Evolutionary conservation across 192 early-diverging fungal genomes (phyloP).

Genomic region (Umbelopsis ramanniana): DNA sequence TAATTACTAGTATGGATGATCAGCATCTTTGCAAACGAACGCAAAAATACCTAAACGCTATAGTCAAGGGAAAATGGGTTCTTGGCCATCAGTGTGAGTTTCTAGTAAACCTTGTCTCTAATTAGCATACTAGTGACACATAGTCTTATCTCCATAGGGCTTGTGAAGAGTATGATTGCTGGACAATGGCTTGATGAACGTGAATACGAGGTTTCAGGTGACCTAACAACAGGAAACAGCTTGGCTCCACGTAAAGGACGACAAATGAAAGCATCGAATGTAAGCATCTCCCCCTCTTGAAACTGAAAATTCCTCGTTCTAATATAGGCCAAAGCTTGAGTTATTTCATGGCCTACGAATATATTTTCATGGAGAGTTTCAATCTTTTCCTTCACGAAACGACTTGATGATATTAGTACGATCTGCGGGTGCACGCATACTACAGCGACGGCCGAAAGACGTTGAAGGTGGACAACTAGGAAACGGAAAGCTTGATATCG

Average conservation of each 20-base stretch:
- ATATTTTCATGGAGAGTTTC: slow-evolving; percentile 7
- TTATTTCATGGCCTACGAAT: background rate
- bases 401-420: slow-evolving; percentile 1
- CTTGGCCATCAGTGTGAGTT: slow-evolving; percentile 17
- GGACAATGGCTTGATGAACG: slow-evolving; percentile 25
- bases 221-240: background rate
- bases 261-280: background rate
- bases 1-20: slow-evolving; percentile 18
- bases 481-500: background rate
- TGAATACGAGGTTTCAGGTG: slow-evolving; percentile 17
- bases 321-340: background rate
- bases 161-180: slow-evolving; percentile 17
- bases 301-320: background rate
- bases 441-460: background rate
- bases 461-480: background rate
- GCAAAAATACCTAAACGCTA: slow-evolving; percentile 15
- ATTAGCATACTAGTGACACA: background rate
- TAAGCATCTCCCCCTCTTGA: background rate
- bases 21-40: slow-evolving; percentile 19
- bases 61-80: slow-evolving; percentile 21
- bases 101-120: background rate
- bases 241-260: slow-evolving; percentile 12
- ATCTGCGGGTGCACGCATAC: background rate
- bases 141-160: background rate
- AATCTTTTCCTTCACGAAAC: background rate